Conservation (phyloP, 2,329 filamentous ascomycete species). For the Epichloe uncinata region DNA sequence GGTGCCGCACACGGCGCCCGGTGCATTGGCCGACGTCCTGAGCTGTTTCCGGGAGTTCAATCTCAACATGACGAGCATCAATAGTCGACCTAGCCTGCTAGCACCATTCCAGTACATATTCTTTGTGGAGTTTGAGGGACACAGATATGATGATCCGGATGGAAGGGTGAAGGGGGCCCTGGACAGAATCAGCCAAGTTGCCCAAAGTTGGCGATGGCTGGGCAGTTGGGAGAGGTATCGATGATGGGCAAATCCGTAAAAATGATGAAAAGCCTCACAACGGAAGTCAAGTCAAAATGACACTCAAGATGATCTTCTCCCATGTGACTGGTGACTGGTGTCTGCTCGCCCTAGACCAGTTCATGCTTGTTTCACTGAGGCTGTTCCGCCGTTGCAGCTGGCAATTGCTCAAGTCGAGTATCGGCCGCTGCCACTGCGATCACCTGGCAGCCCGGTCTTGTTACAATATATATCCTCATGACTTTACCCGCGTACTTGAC, state of each 20-base stretch:
- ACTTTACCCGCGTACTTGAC: neutral
- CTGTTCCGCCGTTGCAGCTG: neutral
- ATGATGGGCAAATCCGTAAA: neutral
- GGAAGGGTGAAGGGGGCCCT: conserved; percentile 48
- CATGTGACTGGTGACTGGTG: neutral
- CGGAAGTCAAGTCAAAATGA: neutral
- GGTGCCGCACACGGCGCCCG: conserved; percentile 61
- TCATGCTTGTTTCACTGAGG: neutral
- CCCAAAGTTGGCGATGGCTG: conserved; percentile 53
- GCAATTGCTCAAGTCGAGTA: neutral
- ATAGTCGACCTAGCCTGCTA: conserved; percentile 64
- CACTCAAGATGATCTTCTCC: neutral
- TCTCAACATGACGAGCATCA: conserved; percentile 83
- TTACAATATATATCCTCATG: neutral
- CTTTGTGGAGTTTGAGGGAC: conserved; percentile 77
- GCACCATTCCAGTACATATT: conserved; percentile 85
- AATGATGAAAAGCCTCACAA: neutral
- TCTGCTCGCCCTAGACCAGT: neutral
- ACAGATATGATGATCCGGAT: conserved; percentile 34
- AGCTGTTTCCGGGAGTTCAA: conserved; percentile 60
- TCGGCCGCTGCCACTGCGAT: neutral
- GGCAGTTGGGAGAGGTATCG: conserved; percentile 47
- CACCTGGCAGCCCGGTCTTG: neutral
- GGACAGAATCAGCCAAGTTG: conserved; percentile 40
- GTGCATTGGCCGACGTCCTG: conserved; percentile 71